These are phyloP conservation scores for Alectoria sarmentosa DNA, from an alignment of 495 filamentous ascomycete genomes.

Conservation along the genomic window DNA sequence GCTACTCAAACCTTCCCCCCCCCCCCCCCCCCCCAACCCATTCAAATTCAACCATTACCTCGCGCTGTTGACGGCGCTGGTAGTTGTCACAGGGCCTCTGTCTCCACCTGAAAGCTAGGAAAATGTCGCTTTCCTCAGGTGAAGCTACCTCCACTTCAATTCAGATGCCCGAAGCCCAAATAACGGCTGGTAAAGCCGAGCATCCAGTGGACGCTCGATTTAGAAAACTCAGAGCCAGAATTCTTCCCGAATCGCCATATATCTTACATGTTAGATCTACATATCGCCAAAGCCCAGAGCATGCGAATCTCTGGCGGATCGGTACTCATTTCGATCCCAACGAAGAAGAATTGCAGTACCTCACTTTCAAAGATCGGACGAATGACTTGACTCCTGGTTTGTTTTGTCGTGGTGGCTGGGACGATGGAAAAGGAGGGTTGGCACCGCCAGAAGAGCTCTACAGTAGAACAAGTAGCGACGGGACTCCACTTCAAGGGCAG, in stretches of 20 bases:
- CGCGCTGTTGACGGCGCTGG: not conserved
- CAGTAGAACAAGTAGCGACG: conserved; percentile 32
- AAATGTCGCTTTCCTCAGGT: not conserved
- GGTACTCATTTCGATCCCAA: conserved; percentile 38
- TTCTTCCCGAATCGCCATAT: conserved; percentile 44
- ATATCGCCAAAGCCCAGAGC: conserved; percentile 4
- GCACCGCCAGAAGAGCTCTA: conserved; percentile 34
- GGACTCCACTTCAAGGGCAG: conserved; percentile 29
- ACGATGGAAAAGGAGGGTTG: conserved; percentile 42
- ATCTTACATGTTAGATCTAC: conserved; percentile 35
- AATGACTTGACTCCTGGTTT: conserved; percentile 38
- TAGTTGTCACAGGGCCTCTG: not conserved
- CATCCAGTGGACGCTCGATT: conserved; percentile 33
- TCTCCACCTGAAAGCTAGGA: not conserved
- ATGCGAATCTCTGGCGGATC: conserved; percentile 34
- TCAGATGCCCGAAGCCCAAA: not conserved
- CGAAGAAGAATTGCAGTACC: conserved; percentile 48
- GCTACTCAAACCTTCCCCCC: not conserved
- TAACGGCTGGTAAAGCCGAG: not conserved
- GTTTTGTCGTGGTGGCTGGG: conserved; percentile 46
- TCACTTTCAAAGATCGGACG: conserved; percentile 47
- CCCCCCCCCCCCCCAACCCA: no score
- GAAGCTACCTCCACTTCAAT: not conserved
- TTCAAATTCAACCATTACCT: not conserved
- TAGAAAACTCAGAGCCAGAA: conserved; percentile 38